Base-by-base conservation (phyloP, 345 rosid genomes). In the Gynandropsis gynandra region DNA sequence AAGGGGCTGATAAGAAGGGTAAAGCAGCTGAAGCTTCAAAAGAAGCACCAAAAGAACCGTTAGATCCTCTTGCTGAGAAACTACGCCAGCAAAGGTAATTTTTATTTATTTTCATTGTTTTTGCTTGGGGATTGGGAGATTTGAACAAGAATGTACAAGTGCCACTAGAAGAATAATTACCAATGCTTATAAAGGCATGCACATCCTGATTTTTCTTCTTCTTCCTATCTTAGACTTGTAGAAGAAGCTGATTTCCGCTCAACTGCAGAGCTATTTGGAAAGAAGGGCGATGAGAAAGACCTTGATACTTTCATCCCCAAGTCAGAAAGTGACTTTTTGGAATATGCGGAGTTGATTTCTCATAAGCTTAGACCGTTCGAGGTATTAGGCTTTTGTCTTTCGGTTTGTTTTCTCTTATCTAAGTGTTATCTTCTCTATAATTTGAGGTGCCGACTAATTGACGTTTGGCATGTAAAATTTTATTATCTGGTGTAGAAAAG, bases 241-340 rank as follows among this genome's bases (percentile, higher is more conserved):
- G 99, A 93, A 72, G 97, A 93, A 77, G 87, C 97, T 16, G 99
- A 88, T 65, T 88, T 74, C 66, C 64, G 29, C 52, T 66, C 86
- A 50, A 88, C 97, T 15, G 60, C 72, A 48, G 95, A 88, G 58
- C 76, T 93, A 46, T 93, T 88, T 34, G 71, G 71, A 11, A 72
- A 69, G 47, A 81, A 57, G 60, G 83, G 36, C 15, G 89, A 80
- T 58, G 94, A 74, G 42, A 80, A 74, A 46, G 73, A 59, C 16
- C 68, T 81, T 6, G 87, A 88, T 47, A 69, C 49, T 61, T 88
- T 88, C 64, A 85, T 93, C 66, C 99, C 97, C 12, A 85, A 93
- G 73, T 79, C 99, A 17, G 97, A 93, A 75, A 73, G 79, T 52
- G 99, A 93, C 62, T 93, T 88, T 56, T 1, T 34, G 66, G 99